These are phyloP conservation scores for Amphibolis antarctica DNA, from an alignment of 106 monocot species.

Conservation along the genomic window DNA sequence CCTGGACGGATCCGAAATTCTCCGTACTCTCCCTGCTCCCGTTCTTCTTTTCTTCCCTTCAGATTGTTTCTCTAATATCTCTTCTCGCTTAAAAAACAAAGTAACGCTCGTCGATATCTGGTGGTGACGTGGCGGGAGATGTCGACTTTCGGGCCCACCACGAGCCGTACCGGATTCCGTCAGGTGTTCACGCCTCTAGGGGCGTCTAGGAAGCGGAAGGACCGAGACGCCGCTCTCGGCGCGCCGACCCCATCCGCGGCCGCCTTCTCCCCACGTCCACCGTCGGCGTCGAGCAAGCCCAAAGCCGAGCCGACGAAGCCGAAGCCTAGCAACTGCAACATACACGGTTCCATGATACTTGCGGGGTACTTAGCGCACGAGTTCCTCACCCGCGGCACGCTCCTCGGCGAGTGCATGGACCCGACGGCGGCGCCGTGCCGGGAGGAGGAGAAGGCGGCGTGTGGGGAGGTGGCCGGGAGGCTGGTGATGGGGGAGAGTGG, in stretches of 20 bases:
- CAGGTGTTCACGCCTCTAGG: background rate
- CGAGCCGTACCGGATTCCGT: background rate
- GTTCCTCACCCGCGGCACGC: slow-evolving; percentile 46
- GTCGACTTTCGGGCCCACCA: too few species aligned
- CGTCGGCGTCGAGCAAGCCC: too few species aligned
- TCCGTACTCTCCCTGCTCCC: too few species aligned
- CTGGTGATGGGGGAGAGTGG: background rate
- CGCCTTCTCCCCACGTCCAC: too few species aligned
- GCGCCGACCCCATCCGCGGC: too few species aligned
- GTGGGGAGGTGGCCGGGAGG: too few species aligned
- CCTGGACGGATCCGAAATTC: too few species aligned
- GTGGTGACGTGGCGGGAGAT: slow-evolving; percentile 1
- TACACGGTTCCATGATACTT: slow-evolving; percentile 19
- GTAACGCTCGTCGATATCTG: too few species aligned
- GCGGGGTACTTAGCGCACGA: slow-evolving; percentile 56
- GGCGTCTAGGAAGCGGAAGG: background rate
- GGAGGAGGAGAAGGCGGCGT: too few species aligned
- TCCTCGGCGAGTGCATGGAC: slow-evolving; percentile 24
- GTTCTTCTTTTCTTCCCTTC: too few species aligned
- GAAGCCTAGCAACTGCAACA: background rate
- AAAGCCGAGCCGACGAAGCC: background rate
- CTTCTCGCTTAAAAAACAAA: too few species aligned
- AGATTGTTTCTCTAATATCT: too few species aligned
- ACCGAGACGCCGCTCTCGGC: background rate
- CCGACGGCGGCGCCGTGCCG: background rate